A percentile compares a stretch with the other conserved stretches of the same genome.
Evolutionary conservation across 306 rosid genomes (phyloP).

Genomic region (Herpetospermum pedunculosum): DNA sequence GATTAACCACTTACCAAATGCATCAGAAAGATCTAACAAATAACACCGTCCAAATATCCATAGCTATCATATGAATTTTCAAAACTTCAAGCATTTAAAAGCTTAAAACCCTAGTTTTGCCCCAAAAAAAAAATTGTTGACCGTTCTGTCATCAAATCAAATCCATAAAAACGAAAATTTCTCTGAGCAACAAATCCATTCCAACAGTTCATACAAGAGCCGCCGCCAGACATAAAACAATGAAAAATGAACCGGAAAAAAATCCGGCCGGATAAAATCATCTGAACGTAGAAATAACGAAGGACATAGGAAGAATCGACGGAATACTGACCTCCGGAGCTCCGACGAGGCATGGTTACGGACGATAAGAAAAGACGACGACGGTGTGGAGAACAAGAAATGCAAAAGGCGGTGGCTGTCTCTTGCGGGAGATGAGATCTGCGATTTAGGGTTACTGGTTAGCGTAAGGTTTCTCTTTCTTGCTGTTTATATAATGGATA

Average conservation of each 20-base stretch:
- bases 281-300: background rate
- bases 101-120: background rate
- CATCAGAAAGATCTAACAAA: background rate
- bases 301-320: background rate
- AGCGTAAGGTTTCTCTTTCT: background rate
- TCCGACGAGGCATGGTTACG: constrained; percentile 6
- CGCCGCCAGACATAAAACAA: background rate
- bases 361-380: background rate
- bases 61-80: background rate
- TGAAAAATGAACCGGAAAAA: background rate
- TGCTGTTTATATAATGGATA: background rate
- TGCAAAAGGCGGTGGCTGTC: background rate
- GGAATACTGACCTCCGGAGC: background rate
- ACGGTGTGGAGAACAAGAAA: background rate
- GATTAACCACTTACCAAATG: background rate
- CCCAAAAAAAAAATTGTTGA: background rate
- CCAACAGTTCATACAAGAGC: background rate
- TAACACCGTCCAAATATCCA: background rate
- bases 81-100: background rate
- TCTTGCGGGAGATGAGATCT: background rate
- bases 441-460: background rate
- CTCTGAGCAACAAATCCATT: background rate
- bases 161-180: background rate
- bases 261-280: background rate
- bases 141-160: background rate